Evolutionary conservation across 2,329 filamentous ascomycete species (phyloP).

Genomic region (Cladosporium cucumerinum): DNA sequence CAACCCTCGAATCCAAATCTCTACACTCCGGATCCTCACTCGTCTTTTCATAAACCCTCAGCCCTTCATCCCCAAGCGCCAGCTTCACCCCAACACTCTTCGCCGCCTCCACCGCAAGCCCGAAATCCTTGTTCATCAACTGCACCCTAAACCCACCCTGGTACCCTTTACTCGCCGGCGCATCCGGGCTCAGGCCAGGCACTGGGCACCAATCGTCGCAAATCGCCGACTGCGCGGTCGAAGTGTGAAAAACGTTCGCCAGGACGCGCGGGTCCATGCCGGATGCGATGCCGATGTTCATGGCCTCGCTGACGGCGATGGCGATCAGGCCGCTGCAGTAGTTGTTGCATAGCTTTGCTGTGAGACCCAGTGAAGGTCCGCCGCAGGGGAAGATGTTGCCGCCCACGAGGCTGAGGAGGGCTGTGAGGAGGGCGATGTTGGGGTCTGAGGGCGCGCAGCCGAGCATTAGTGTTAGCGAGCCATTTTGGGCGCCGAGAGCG

Average conservation of each 20-base stretch:
- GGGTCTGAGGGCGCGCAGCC: slow-evolving; percentile 47
- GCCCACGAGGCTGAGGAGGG: slow-evolving; percentile 52
- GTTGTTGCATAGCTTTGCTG: slow-evolving; percentile 61
- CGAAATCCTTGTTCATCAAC: slow-evolving; percentile 59
- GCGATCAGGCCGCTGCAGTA: slow-evolving; percentile 59
- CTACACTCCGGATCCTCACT: slow-evolving; percentile 51
- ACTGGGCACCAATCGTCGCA: slow-evolving; percentile 52
- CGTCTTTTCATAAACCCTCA: slow-evolving; percentile 52
- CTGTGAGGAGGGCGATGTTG: slow-evolving; percentile 43
- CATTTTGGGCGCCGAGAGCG: slow-evolving; percentile 50
- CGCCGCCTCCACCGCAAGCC: slow-evolving; percentile 55
- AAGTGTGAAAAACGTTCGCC: slow-evolving; percentile 50
- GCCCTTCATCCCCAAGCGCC: slow-evolving; percentile 49
- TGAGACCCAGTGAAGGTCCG: slow-evolving; percentile 53
- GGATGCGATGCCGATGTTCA: slow-evolving; percentile 58
- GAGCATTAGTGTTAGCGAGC: slow-evolving; percentile 55
- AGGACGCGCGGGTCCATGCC: slow-evolving; percentile 55
- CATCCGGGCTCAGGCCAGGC: slow-evolving; percentile 48
- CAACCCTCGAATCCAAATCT: slow-evolving; percentile 56
- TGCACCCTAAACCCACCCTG: slow-evolving; percentile 57
- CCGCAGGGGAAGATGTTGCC: slow-evolving; percentile 55
- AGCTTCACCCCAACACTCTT: slow-evolving; percentile 49
- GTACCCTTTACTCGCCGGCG: slow-evolving; percentile 49
- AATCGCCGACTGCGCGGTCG: slow-evolving; percentile 53
- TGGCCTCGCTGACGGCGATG: slow-evolving; percentile 56